Conservation (phyloP, 371 early-diverging fungal species). For the Mucor ambiguus region DNA sequence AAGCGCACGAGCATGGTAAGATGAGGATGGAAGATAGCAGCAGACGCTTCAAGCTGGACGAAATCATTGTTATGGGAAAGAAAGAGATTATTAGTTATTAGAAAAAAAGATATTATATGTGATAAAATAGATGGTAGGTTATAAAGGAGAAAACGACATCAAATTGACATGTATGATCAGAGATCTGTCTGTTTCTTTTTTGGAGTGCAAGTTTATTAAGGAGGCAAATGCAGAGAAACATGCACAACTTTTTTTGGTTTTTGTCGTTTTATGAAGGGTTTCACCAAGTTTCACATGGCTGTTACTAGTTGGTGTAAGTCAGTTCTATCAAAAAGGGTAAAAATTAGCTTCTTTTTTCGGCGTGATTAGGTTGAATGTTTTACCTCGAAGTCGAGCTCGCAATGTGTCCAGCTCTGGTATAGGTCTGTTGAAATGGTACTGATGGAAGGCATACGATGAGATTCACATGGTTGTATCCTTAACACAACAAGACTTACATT, state of each 20-base stretch:
- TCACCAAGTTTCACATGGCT: slow-evolving; percentile 22
- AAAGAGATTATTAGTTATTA: background rate
- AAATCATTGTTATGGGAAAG: background rate
- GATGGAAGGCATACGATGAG: background rate
- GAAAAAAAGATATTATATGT: background rate
- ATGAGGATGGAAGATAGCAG: background rate
- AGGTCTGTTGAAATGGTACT: slow-evolving; percentile 65
- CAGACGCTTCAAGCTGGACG: background rate
- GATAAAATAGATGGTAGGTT: background rate
- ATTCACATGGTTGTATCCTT: background rate
- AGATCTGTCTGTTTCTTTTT: background rate
- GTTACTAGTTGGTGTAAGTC: slow-evolving; percentile 17
- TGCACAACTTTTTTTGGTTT: background rate
- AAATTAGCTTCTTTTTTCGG: background rate
- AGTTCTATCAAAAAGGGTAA: slow-evolving; percentile 18
- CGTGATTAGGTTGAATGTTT: background rate
- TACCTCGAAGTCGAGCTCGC: slow-evolving; percentile 60
- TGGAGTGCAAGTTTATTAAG: background rate
- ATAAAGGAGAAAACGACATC: background rate
- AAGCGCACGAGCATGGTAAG: background rate
- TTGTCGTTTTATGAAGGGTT: slow-evolving; percentile 5
- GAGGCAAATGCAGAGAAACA: slow-evolving; percentile 3
- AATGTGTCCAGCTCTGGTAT: slow-evolving; percentile 67
- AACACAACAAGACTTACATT: slow-evolving; percentile 34
- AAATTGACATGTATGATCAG: slow-evolving; percentile 3